Evolutionary conservation across 495 filamentous ascomycete species (phyloP).

Genomic region (Usnea hakonensis): DNA sequence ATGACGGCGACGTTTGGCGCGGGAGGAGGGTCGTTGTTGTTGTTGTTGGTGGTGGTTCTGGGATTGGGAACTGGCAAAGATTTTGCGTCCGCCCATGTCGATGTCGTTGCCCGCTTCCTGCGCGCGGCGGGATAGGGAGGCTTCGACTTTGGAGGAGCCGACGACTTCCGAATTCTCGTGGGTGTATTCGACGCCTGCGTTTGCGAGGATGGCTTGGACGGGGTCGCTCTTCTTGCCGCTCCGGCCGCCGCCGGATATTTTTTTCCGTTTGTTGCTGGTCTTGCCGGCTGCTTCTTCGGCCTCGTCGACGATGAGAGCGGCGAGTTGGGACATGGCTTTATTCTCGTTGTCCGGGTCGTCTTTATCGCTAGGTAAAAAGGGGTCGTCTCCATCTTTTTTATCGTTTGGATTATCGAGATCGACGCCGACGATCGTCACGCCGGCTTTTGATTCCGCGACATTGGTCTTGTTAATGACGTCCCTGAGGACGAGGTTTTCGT

Average conservation of each 20-base stretch:
- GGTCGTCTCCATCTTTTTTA: slow-evolving; percentile 44
- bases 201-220: slow-evolving; percentile 79
- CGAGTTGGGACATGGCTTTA: slow-evolving; percentile 69
- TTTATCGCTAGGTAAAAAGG: slow-evolving; percentile 39
- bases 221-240: slow-evolving; percentile 56
- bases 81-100: slow-evolving; percentile 37
- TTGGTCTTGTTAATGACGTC: slow-evolving; percentile 98
- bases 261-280: slow-evolving; percentile 26
- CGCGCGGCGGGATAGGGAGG: slow-evolving; percentile 66
- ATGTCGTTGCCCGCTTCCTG: slow-evolving; percentile 52
- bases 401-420: slow-evolving; percentile 47
- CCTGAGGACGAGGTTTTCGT: slow-evolving; percentile 69
- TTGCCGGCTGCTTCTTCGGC: slow-evolving; percentile 30
- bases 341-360: slow-evolving; percentile 47
- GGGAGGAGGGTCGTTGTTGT: too few species aligned
- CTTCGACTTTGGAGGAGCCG: slow-evolving; percentile 78
- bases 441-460: slow-evolving; percentile 82
- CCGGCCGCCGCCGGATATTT: slow-evolving; percentile 21
- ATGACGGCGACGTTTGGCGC: slow-evolving; percentile 5
- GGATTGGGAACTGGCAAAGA: slow-evolving; percentile 40
- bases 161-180: slow-evolving; percentile 96
- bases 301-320: slow-evolving; percentile 51
- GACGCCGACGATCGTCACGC: slow-evolving; percentile 68
- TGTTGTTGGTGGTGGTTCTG: too few species aligned
- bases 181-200: slow-evolving; percentile 88